Conservation (phyloP, 495 filamentous ascomycete genomes). For the Neurospora sp. region DNA sequence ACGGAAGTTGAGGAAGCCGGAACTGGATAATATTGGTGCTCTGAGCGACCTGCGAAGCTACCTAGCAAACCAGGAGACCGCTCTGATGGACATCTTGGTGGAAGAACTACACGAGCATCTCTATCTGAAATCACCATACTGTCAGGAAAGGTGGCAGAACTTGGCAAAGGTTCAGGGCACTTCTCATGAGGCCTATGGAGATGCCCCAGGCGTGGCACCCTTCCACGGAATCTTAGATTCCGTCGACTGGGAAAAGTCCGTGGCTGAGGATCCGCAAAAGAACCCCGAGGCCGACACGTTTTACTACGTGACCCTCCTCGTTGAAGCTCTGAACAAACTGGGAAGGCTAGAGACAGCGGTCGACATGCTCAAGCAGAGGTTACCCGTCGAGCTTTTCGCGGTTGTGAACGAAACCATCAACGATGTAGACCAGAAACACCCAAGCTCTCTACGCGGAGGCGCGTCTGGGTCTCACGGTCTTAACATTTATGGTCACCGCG, state of each 20-base stretch:
- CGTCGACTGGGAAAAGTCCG: slow-evolving; percentile 55
- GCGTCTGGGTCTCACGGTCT: slow-evolving; percentile 48
- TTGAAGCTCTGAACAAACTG: slow-evolving; percentile 83
- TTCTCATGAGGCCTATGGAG: slow-evolving; percentile 33
- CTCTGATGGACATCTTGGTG: slow-evolving; percentile 85
- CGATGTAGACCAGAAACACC: slow-evolving; percentile 87
- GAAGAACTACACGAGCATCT: slow-evolving; percentile 97
- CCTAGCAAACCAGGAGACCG: slow-evolving; percentile 82
- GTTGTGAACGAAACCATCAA: slow-evolving; percentile 92
- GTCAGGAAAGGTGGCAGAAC: slow-evolving; percentile 85
- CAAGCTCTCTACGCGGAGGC: slow-evolving; percentile 51
- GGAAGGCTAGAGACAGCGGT: slow-evolving; percentile 76
- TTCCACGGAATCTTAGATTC: slow-evolving; percentile 71
- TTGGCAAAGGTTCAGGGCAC: slow-evolving; percentile 44
- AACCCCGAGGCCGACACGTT: slow-evolving; percentile 95
- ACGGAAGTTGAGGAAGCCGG: slow-evolving; percentile 69
- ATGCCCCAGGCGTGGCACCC: slow-evolving; percentile 37
- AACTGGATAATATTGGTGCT: slow-evolving; percentile 86
- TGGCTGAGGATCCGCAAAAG: slow-evolving; percentile 77
- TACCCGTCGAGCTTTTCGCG: slow-evolving; percentile 87
- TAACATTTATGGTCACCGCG: slow-evolving; percentile 52
- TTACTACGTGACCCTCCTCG: slow-evolving; percentile 76
- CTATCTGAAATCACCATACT: slow-evolving; percentile 94
- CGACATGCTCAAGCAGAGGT: slow-evolving; percentile 79
- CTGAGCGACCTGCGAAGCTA: slow-evolving; percentile 78